These are phyloP conservation scores for Monosporascus sp. DNA, from an alignment of 2,329 filamentous ascomycete genomes.

Conservation along the genomic window DNA sequence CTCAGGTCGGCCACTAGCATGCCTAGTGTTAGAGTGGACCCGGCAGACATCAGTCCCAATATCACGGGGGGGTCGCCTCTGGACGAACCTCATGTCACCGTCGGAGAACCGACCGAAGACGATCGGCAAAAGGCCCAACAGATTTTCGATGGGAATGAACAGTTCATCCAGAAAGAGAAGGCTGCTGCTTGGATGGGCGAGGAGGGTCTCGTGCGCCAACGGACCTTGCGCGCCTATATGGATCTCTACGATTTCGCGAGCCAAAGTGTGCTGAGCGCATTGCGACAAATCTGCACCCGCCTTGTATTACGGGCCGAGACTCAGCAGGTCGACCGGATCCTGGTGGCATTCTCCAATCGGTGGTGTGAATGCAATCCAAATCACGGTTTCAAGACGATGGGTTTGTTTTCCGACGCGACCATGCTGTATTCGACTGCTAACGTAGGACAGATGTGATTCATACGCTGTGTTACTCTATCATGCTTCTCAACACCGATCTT, in stretches of 20 bases:
- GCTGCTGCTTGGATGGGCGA: conserved; percentile 89
- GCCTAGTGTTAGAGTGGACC: conserved; percentile 45
- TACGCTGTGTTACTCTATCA: conserved; percentile 92
- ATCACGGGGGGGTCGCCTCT: conserved; percentile 34
- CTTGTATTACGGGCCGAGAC: conserved; percentile 85
- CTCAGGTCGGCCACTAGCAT: conserved; percentile 43
- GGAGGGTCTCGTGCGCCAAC: conserved; percentile 52
- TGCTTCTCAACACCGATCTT: conserved; percentile 92
- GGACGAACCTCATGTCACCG: conserved; percentile 52
- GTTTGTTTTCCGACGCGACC: conserved; percentile 34
- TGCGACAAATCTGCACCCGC: conserved; percentile 76
- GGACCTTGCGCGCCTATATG: conserved; percentile 75
- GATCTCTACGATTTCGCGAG: conserved; percentile 81
- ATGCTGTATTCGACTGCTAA: conserved; percentile 24
- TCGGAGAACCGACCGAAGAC: conserved; percentile 57
- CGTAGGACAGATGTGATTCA: conserved; percentile 73
- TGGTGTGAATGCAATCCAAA: conserved; percentile 93
- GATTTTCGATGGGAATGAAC: conserved; percentile 80
- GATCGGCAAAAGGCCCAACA: conserved; percentile 73
- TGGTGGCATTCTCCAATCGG: conserved; percentile 80
- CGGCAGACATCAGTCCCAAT: conserved; percentile 34
- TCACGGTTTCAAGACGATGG: conserved; percentile 85
- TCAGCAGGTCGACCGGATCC: conserved; percentile 91
- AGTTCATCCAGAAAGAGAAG: conserved; percentile 70
- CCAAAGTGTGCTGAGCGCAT: conserved; percentile 70